These are phyloP conservation scores for Alternaria arborescens DNA, from an alignment of 2,329 filamentous ascomycete genomes.

Conservation along the genomic window DNA sequence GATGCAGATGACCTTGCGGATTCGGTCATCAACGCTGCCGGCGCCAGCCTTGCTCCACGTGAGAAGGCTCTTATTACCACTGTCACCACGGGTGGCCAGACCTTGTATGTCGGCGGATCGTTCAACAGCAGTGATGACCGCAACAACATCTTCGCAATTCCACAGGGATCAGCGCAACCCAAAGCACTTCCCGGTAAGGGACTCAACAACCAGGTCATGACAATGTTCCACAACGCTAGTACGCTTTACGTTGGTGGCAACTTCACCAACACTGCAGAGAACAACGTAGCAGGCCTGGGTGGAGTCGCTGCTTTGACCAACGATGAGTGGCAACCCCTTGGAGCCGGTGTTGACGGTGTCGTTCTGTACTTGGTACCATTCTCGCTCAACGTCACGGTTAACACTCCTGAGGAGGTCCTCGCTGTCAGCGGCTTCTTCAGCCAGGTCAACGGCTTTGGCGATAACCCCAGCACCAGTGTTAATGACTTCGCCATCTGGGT, in stretches of 20 bases:
- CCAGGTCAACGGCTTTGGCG: constrained; percentile 72
- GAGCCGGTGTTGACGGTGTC: constrained; percentile 82
- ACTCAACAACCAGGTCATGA: constrained; percentile 79
- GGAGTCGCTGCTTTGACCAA: constrained; percentile 78
- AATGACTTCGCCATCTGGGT: constrained; percentile 92
- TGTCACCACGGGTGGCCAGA: constrained; percentile 70
- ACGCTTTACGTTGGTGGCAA: constrained; percentile 78
- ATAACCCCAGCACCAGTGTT: constrained; percentile 68
- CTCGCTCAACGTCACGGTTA: constrained; percentile 76
- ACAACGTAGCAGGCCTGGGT: constrained; percentile 69
- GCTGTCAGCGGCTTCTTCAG: constrained; percentile 83
- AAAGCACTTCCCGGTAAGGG: constrained; percentile 73
- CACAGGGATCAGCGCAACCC: constrained; percentile 64
- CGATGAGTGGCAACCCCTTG: constrained; percentile 79
- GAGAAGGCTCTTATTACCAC: constrained; percentile 72
- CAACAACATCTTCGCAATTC: constrained; percentile 79
- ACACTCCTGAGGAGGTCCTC: constrained; percentile 75
- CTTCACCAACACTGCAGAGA: constrained; percentile 77
- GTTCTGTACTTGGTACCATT: constrained; percentile 80
- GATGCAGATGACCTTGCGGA: constrained; percentile 71
- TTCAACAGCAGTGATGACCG: constrained; percentile 71
- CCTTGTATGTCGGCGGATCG: constrained; percentile 79
- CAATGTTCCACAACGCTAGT: constrained; percentile 72
- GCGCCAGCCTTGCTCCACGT: constrained; percentile 67
- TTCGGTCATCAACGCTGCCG: constrained; percentile 80